These are phyloP conservation scores for Fusarium palustre DNA, from an alignment of 2,329 filamentous ascomycete species.

Conservation along the genomic window DNA sequence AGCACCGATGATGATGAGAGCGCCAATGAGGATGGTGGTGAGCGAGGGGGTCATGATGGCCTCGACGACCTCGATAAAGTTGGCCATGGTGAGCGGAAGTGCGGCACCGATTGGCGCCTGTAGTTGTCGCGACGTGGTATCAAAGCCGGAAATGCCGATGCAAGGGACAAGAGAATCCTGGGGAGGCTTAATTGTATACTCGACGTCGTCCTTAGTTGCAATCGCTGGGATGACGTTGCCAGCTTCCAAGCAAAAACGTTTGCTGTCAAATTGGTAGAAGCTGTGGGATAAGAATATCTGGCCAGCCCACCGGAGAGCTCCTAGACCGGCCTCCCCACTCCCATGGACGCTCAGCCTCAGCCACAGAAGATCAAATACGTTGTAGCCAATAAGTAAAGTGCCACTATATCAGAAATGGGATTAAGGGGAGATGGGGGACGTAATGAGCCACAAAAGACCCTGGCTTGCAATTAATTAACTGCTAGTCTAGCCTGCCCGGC, in stretches of 20 bases:
- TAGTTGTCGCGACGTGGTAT: not conserved
- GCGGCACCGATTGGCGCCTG: slow-evolving; percentile 32
- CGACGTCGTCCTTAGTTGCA: not conserved
- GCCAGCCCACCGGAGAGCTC: slow-evolving; percentile 35
- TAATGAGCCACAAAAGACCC: slow-evolving; percentile 45
- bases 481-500: slow-evolving; percentile 9
- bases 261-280: slow-evolving; percentile 19
- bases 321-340: slow-evolving; percentile 27
- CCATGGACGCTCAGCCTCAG: slow-evolving; percentile 9
- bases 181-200: not conserved
- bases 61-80: slow-evolving; percentile 59
- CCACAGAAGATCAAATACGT: slow-evolving; percentile 18
- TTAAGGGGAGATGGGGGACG: slow-evolving; percentile 25
- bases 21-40: slow-evolving; percentile 73
- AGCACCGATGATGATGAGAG: slow-evolving; percentile 76
- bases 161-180: not conserved
- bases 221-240: slow-evolving; percentile 7
- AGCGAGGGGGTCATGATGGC: slow-evolving; percentile 69
- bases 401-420: slow-evolving; percentile 13
- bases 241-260: slow-evolving; percentile 1
- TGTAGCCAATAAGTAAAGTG: slow-evolving; percentile 11
- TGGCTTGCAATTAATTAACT: slow-evolving; percentile 33
- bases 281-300: slow-evolving; percentile 35
- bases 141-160: not conserved
- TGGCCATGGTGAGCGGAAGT: slow-evolving; percentile 51